phyloP scores from a whole-genome alignment of 192 early-diverging fungal genomes.

The Umbelopsis sp. region DNA sequence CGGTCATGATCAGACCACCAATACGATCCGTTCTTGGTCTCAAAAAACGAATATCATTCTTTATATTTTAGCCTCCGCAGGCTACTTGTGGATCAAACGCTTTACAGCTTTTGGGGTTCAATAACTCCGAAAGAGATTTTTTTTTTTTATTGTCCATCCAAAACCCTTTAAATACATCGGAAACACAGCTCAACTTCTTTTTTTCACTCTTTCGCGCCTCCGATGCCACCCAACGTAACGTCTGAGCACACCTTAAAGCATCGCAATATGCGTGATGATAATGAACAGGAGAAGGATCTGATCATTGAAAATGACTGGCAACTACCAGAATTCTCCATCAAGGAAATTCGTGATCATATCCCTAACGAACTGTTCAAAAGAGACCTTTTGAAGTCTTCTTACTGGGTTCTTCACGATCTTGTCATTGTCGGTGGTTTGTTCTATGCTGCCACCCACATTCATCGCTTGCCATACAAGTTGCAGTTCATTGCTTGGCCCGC shows the following conservation, averaged over 20 bases:
- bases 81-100: too few relatives aligned
- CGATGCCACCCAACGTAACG: constrained; percentile 4
- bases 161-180: constrained; percentile 13
- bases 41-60: too few relatives aligned
- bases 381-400: constrained; percentile 66
- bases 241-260: not conserved
- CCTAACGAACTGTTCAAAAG: constrained; percentile 88
- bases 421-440: constrained; percentile 63
- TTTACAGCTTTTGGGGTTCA: constrained; percentile 4
- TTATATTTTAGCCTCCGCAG: too few relatives aligned
- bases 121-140: constrained; percentile 9
- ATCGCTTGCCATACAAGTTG: constrained; percentile 49
- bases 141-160: not conserved
- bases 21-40: too few relatives aligned
- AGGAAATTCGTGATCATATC: constrained; percentile 76
- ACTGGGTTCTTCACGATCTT: constrained; percentile 77
- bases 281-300: not conserved
- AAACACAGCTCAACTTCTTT: not conserved
- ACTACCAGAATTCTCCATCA: constrained; percentile 72
- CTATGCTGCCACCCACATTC: constrained; percentile 71
- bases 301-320: constrained; percentile 15
- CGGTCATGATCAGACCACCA: too few relatives aligned
- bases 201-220: not conserved
- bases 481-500: constrained; percentile 66
- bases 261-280: constrained; percentile 3